Base-by-base conservation (phyloP, 768 basidiomycete genomes). In the Leccinum pellstonianum region DNA sequence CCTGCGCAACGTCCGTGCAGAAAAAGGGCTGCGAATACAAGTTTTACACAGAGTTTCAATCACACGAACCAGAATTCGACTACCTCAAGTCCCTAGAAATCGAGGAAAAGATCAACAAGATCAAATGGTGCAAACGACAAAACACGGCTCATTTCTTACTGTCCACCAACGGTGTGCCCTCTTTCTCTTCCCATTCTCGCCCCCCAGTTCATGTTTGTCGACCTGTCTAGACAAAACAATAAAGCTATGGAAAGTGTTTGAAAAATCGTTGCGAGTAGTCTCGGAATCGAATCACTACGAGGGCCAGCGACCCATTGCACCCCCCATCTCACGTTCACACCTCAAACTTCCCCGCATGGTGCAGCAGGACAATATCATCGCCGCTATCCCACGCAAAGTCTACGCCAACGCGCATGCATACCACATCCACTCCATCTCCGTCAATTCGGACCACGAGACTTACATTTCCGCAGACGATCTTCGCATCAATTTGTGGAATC, bases 1-100 rank as follows among this genome's bases (percentile, higher is more conserved):
- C 64, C 53, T 60, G 46, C 41, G 14, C 57, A 62, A 68, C 52
- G 10, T 17, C 19, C 52, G 3, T 56, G 63, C 71, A 97, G 94
- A 98, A 99, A 91, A 98, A 97, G 75, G 94, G 95, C 64, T 99
- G 97, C 80, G 97, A 99, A 80, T 99, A 99, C 86, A 98, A 98
- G 77, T 99, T 99, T 78, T 98, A 98, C 76, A 99, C 97, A 54
- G 97, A 99, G 77, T 97, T 98, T 74, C 97, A 99, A 82, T 95
- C 93, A 50, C 97, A 99, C 75, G 97, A 99, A 75, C 97, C 97
- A 57, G 97, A 99, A 76, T 99, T 99, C 76, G 97, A 99, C 80
- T 99, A 99, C 76, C 87, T 99, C 72, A 99, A 99, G 83, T 97
- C 94, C 23, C 82, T 99, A 67, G 97, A 99, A 83, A 99, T 99